Evolutionary conservation across 139 green algal genomes (phyloP), one percentile per base, ranked within the genome.

Genomic region (Asterochloris erici): DNA sequence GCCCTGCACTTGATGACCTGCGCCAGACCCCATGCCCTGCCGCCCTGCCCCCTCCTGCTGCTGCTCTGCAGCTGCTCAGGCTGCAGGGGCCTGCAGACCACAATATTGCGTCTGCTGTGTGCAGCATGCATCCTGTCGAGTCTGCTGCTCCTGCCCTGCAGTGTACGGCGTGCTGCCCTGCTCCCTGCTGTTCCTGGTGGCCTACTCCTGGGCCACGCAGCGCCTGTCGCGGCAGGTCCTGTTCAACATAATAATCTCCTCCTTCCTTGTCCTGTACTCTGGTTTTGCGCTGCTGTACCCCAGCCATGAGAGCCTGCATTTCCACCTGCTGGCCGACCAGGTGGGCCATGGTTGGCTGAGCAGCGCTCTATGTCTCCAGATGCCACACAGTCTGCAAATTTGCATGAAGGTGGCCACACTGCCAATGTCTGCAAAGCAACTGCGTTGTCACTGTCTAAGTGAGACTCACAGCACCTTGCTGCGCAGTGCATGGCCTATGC

Each of bases 81-180:
- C 38, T 54, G 38, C 38, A 54, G 38, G 38, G 38, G 38, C 38
- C 38, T 54, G 38, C 38, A 54, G 38, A 54, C 38, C 6, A 54
- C 2, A 2, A 10, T 54, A 10, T 6, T 54, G 38, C 38, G 6
- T 54, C 38, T 54, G 38, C 38, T 54, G 38, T 54, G 38, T 54
- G 38, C 38, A 54, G 38, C 38, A 6, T 54, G 6, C 66, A 12
- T 73, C 21, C 21, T 73, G 66, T 73, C 21, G 21, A 26, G 19
- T 21, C 21, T 73, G 24, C 24, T 73, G 23, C 11, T 61, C 21
- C 64, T 66, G 85, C 84, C 13, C 17, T 90, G 73, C 89, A 61
- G 93, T 98, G 14, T 98, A 98, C 83, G 96, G 89, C n/a, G 95
- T 98, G 29, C 89, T 98, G 78, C 95, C 96, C 17, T 83, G 80